A percentile compares a stretch with the other conserved stretches of the same genome.
phyloP scores from a whole-genome alignment of 805 yeast genomes.

The Candida lessepsii region DNA sequence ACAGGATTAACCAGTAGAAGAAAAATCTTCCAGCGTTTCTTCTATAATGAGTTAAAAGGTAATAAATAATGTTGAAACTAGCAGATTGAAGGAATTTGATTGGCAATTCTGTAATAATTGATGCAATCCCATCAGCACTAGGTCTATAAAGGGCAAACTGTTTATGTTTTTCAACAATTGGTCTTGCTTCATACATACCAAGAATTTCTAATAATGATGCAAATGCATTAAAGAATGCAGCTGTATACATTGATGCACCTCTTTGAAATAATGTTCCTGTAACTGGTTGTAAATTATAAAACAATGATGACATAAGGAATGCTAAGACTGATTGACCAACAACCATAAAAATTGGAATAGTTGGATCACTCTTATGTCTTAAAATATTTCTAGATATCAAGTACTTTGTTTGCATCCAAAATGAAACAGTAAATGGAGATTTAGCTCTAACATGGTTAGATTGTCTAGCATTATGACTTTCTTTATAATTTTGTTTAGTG shows the following conservation, averaged over 20 bases:
- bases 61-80: conserved; percentile 30
- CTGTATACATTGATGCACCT: conserved; percentile 62
- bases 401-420: conserved; percentile 48
- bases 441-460: conserved; percentile 32
- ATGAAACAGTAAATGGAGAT: conserved; percentile 44
- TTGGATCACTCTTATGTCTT: conserved; percentile 54
- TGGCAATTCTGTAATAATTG: conserved; percentile 61
- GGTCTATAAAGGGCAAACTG: conserved; percentile 72
- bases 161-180: conserved; percentile 69
- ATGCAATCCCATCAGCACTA: conserved; percentile 68
- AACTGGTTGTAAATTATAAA: conserved; percentile 47
- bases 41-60: conserved; percentile 51
- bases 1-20: conserved; percentile 33
- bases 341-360: conserved; percentile 51
- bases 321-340: conserved; percentile 56
- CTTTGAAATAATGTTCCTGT: conserved; percentile 60
- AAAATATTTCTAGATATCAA: conserved; percentile 54
- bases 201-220: conserved; percentile 60
- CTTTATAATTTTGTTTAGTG: conserved; percentile 20
- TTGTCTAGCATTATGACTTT: conserved; percentile 36
- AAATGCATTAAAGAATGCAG: conserved; percentile 60
- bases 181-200: conserved; percentile 56
- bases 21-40: conserved; percentile 37
- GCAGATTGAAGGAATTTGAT: conserved; percentile 43
- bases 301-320: conserved; percentile 59